phyloP scores from a whole-genome alignment of 2,329 filamentous ascomycete species.

The Sclerotinia minor region DNA sequence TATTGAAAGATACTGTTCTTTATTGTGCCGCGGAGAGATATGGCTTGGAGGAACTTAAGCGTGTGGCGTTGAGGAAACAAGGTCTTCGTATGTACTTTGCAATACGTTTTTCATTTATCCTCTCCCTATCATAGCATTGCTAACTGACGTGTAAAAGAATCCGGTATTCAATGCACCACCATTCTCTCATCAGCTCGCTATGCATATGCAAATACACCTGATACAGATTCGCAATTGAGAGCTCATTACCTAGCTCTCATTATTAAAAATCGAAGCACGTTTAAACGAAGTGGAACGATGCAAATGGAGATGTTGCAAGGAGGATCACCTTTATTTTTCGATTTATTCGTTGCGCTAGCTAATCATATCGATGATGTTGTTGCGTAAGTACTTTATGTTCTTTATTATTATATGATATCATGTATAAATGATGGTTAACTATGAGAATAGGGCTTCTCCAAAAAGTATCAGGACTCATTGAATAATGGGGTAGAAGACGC shows the following conservation, averaged over 20 bases:
- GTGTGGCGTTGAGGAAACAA: constrained; percentile 82
- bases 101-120: constrained; percentile 50
- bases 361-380: constrained; percentile 79
- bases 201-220: constrained; percentile 84
- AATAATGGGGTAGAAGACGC: neutral
- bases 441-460: constrained; percentile 37
- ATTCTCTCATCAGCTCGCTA: constrained; percentile 86
- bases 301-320: constrained; percentile 91
- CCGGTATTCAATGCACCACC: constrained; percentile 83
- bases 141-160: constrained; percentile 57
- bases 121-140: neutral
- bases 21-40: constrained; percentile 89
- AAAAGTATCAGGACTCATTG: constrained; percentile 37
- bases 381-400: constrained; percentile 48
- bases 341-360: constrained; percentile 88
- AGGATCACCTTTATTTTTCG: constrained; percentile 82
- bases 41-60: constrained; percentile 79
- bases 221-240: constrained; percentile 84
- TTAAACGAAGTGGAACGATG: constrained; percentile 94
- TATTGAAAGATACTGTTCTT: constrained; percentile 86
- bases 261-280: constrained; percentile 81
- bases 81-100: constrained; percentile 64
- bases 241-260: constrained; percentile 92
- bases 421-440: neutral
- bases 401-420: neutral